Base-by-base conservation (phyloP, 352 stramenopile genomes). In the Phytophthora ramorum region DNA sequence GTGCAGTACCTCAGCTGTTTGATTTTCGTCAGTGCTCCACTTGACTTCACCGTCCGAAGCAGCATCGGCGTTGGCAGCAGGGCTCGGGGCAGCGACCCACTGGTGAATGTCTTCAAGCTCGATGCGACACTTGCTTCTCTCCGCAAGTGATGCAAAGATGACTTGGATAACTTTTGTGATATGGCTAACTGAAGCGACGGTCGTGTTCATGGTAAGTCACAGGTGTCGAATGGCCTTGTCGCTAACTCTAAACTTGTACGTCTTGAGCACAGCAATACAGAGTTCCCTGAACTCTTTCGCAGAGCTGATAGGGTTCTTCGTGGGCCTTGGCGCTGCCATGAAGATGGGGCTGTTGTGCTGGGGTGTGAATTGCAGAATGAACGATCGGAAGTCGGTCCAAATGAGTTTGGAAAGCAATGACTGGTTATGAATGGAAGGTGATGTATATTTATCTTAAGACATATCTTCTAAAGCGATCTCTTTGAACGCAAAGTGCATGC, bases 301-400 rank as follows among this genome's bases (percentile, higher is more conserved):
- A 16, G 63, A 71, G 48, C 41, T 53, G 49, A 65, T 53, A 7
- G 19, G n/a, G 48, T 57, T 70, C 34, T 53, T 54, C n/a, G 47
- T 28, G 17, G 48, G 54, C 17, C 44, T 19, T 30, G 24, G 24
- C 24, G 22, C 8, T 20, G 44, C 58, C 7, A 14, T 13, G 4
- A 44, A 60, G 50, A 10, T 10, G 34, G 22, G 7, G 26, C 7
- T 30, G 47, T 10, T n/a, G 28, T 41, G 7, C 10, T 28, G 2
- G 16, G 30, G 26, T 17, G 24, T 6, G 19, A 41, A 44, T 14
- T 35, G n/a, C 9, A 30, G 26, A 51, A n/a, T 35, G 26, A 50
- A 7, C 24, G 19, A n/a, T 16, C 2, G 17, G 38, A 22, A 13
- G 5, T 12, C 14, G 9, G 16, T n/a, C 8, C 8, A 49, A 8